Evolutionary conservation across 495 filamentous ascomycete genomes (phyloP).

Genomic region (Saxophila tyrrhenica): DNA sequence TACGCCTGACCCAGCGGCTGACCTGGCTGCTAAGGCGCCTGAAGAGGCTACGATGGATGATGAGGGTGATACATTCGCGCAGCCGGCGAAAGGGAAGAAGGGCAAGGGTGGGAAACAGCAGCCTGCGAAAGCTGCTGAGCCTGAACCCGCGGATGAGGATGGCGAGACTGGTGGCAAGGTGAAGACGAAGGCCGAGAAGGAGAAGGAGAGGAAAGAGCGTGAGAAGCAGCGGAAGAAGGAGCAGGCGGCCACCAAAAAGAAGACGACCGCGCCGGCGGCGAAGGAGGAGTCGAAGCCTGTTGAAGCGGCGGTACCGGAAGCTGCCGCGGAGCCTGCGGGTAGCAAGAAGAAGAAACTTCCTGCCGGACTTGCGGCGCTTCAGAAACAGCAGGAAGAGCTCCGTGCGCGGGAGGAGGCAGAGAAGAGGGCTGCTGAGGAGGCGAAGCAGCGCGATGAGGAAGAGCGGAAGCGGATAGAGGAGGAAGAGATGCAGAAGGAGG

Average conservation of each 20-base stretch:
- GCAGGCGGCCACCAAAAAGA: slow-evolving; percentile 65
- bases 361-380: slow-evolving; percentile 64
- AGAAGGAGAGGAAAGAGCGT: slow-evolving; percentile 85
- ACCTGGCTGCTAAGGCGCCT: slow-evolving; percentile 58
- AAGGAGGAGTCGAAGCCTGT: slow-evolving; percentile 31
- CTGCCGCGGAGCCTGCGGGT: slow-evolving; percentile 29
- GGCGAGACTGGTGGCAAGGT: slow-evolving; percentile 55
- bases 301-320: slow-evolving; percentile 32
- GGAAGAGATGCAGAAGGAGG: slow-evolving; percentile 62
- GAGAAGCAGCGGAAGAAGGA: slow-evolving; percentile 92
- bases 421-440: slow-evolving; percentile 56
- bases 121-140: slow-evolving; percentile 33
- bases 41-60: slow-evolving; percentile 78
- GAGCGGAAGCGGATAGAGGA: slow-evolving; percentile 56
- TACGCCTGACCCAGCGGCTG: slow-evolving; percentile 24
- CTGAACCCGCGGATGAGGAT: slow-evolving; percentile 27
- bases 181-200: slow-evolving; percentile 93
- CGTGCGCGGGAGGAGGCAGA: slow-evolving; percentile 64
- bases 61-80: slow-evolving; percentile 64
- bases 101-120: slow-evolving; percentile 28
- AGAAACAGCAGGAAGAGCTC: slow-evolving; percentile 84
- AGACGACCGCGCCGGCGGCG: slow-evolving; percentile 37
- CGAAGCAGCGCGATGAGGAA: slow-evolving; percentile 61
- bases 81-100: slow-evolving; percentile 52
- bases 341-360: slow-evolving; percentile 92